Conservation (phyloP, 495 filamentous ascomycete species). For the Tirmania nivea region DNA sequence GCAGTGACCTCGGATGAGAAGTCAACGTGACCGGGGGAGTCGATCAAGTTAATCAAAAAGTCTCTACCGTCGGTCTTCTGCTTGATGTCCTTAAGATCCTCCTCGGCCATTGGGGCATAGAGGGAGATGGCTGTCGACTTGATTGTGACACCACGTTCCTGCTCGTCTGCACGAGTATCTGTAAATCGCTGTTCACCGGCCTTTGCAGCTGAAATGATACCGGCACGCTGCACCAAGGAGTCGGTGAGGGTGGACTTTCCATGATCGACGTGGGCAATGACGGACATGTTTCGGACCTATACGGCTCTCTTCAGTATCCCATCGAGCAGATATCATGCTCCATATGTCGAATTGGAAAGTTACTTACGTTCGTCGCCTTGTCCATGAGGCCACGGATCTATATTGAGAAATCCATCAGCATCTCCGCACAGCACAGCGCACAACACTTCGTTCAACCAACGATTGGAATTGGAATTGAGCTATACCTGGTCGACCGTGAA, state of each 20-base stretch:
- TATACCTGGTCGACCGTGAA: conserved; percentile 90
- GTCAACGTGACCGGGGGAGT: conserved; percentile 99
- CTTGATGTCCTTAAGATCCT: conserved; percentile 83
- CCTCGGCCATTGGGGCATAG: conserved; percentile 65
- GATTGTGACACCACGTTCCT: conserved; percentile 99
- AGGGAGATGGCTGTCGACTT: conserved; percentile 99
- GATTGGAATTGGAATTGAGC: not conserved
- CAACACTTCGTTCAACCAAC: not conserved
- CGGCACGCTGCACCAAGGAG: conserved; percentile 93
- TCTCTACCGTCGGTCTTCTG: conserved; percentile 72
- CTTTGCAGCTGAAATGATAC: conserved; percentile 98
- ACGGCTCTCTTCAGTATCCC: not conserved
- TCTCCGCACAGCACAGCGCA: not conserved
- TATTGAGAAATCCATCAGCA: conserved; percentile 10
- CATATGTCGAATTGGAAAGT: not conserved
- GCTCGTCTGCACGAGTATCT: conserved; percentile 91
- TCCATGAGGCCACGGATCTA: conserved; percentile 91
- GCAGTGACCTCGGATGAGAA: conserved; percentile 99
- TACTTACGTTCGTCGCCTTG: conserved; percentile 59
- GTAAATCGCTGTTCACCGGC: conserved; percentile 89
- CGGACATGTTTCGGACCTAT: conserved; percentile 85
- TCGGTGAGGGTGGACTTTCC: conserved; percentile 99
- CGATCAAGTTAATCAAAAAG: conserved; percentile 99
- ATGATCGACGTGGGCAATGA: conserved; percentile 99
- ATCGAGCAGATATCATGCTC: not conserved